Evolutionary conservation across 1,284 basidiomycete species (phyloP).

Genomic region (Ganoderma boninense): DNA sequence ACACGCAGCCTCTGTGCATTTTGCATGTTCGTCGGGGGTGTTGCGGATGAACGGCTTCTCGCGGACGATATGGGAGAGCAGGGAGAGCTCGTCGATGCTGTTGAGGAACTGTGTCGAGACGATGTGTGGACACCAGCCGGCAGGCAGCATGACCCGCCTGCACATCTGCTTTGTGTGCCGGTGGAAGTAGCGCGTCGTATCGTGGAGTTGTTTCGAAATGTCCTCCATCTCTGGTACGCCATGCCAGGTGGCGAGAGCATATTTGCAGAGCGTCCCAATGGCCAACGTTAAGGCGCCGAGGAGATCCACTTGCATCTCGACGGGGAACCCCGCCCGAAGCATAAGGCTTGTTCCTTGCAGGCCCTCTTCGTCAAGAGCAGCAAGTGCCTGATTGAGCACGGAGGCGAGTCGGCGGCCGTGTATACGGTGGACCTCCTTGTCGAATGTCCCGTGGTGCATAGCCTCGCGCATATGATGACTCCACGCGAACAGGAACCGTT

Average conservation of each 20-base stretch:
- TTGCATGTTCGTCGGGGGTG: conserved; percentile 11
- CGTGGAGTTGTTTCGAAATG: background rate
- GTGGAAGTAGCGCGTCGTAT: conserved; percentile 10
- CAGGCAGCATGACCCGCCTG: conserved; percentile 8
- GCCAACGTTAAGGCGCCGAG: conserved; percentile 14
- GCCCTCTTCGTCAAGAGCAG: conserved; percentile 21
- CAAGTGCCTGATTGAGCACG: conserved; percentile 10
- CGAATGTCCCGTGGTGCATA: background rate
- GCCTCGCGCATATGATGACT: conserved; percentile 6
- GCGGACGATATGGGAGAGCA: conserved; percentile 18
- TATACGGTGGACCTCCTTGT: background rate
- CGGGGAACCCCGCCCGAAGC: conserved; percentile 1
- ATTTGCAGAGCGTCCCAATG: conserved; percentile 11
- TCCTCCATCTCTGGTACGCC: conserved; percentile 6
- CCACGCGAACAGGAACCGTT: conserved; percentile 16
- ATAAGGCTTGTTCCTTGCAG: conserved; percentile 1
- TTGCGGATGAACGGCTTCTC: conserved; percentile 15
- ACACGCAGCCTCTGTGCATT: conserved; percentile 17
- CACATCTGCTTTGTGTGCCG: background rate
- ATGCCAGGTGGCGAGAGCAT: conserved; percentile 4
- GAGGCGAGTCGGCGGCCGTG: conserved; percentile 14
- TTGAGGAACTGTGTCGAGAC: conserved; percentile 10
- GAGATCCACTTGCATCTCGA: background rate
- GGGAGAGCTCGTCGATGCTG: background rate
- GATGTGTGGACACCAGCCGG: conserved; percentile 24